These are phyloP conservation scores for Fusarium kyushuense DNA, from an alignment of 2,329 filamentous ascomycete species.

Conservation along the genomic window DNA sequence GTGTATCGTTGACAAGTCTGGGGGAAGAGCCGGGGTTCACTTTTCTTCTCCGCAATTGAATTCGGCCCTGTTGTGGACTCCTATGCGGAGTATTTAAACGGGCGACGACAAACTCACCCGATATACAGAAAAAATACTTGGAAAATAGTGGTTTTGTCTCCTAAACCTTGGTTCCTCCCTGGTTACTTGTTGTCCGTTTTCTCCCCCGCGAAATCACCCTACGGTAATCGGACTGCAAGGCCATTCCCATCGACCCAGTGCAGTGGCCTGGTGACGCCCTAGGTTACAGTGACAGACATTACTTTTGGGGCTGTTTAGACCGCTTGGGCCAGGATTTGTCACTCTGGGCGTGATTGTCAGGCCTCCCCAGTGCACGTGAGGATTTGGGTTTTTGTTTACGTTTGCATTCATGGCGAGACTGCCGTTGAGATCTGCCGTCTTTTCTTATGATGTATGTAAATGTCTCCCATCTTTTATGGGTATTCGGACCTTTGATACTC, in stretches of 20 bases:
- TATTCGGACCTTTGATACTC: constrained; percentile 4
- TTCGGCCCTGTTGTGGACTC: constrained; percentile 34
- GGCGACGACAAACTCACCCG: neutral
- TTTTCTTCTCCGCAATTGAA: constrained; percentile 31
- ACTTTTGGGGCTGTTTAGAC: neutral
- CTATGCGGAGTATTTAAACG: constrained; percentile 15
- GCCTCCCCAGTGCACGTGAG: neutral
- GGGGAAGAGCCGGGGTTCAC: constrained; percentile 23
- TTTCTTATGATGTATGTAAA: neutral
- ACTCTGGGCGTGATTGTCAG: neutral
- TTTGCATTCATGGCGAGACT: neutral
- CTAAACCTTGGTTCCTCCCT: constrained; percentile 6
- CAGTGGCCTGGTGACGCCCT: constrained; percentile 26
- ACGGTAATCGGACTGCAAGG: neutral
- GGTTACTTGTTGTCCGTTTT: constrained; percentile 1
- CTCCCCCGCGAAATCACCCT: constrained; percentile 14
- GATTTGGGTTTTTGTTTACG: neutral
- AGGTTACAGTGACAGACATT: constrained; percentile 2
- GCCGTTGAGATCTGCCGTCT: constrained; percentile 18
- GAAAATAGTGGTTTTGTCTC: constrained; percentile 13
- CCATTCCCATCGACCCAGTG: constrained; percentile 18
- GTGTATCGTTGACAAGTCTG: constrained; percentile 13
- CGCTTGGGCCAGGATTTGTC: constrained; percentile 7
- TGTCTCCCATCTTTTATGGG: neutral
- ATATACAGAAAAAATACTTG: constrained; percentile 6